Evolutionary conservation across 108 stramenopile species (phyloP).

Genomic region (Pseudonitzschia multiseries): DNA sequence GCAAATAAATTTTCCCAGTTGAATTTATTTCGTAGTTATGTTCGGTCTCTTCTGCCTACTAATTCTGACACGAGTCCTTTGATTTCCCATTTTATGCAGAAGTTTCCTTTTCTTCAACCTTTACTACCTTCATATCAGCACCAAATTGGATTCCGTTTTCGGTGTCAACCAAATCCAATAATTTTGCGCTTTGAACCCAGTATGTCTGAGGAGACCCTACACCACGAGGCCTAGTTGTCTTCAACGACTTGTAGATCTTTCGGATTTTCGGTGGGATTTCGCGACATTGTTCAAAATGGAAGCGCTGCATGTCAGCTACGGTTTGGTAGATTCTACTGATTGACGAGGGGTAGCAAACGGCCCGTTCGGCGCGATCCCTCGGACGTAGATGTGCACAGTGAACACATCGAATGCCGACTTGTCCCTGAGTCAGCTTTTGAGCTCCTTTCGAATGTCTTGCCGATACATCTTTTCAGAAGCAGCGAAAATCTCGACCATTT

Average conservation of each 20-base stretch:
- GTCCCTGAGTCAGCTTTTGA: constrained; percentile 74
- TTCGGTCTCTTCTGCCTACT: not conserved
- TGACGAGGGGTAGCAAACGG: constrained; percentile 76
- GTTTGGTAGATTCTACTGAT: constrained; percentile 80
- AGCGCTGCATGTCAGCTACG: constrained; percentile 86
- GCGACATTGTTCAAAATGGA: constrained; percentile 85
- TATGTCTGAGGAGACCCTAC: constrained; percentile 83
- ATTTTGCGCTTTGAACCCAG: constrained; percentile 82
- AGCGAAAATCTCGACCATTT: constrained; percentile 84
- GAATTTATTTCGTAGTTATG: not conserved
- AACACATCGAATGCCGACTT: constrained; percentile 84
- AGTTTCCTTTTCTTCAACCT: constrained; percentile 13
- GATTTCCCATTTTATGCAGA: constrained; percentile 11
- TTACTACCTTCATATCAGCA: constrained; percentile 31
- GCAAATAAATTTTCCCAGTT: not conserved
- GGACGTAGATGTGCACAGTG: constrained; percentile 79
- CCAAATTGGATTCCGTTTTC: constrained; percentile 69
- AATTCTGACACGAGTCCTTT: constrained; percentile 3
- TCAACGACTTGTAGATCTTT: constrained; percentile 69
- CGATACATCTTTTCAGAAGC: constrained; percentile 72
- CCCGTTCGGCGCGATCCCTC: constrained; percentile 83
- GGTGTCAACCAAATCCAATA: constrained; percentile 78
- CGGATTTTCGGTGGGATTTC: constrained; percentile 71
- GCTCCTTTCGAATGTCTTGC: constrained; percentile 86
- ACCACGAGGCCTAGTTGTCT: constrained; percentile 87